Conservation (phyloP, 1,284 basidiomycete genomes). For the Coniophora puteana region DNA sequence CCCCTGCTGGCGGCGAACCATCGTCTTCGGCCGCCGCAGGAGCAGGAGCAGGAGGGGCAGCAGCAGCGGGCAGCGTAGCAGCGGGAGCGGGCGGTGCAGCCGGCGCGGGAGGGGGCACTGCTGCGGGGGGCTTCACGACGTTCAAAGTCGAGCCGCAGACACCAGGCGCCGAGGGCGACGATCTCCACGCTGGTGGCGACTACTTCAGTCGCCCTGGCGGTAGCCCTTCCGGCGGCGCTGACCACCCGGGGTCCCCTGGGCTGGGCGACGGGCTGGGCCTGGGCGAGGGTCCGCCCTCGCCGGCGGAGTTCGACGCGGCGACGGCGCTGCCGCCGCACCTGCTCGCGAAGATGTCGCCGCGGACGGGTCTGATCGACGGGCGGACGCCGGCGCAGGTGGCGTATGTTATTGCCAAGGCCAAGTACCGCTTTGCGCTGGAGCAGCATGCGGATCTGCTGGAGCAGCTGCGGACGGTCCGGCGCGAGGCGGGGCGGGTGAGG, state of each 20-base stretch:
- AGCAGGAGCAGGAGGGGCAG: too few species aligned
- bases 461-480: conserved; percentile 53
- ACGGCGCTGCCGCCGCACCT: conserved; percentile 53
- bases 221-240: conserved; percentile 13
- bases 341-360: conserved; percentile 41
- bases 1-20: conserved; percentile 7
- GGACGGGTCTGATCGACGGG: conserved; percentile 56
- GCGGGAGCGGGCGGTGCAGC: too few species aligned
- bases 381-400: conserved; percentile 58
- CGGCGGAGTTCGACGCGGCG: conserved; percentile 28
- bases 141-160: conserved; percentile 62
- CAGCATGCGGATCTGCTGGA: conserved; percentile 60
- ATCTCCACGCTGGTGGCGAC: conserved; percentile 18
- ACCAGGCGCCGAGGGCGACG: conserved; percentile 33
- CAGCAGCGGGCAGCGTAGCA: background rate
- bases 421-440: conserved; percentile 56
- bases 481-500: conserved; percentile 47
- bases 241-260: conserved; percentile 17
- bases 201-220: conserved; percentile 22
- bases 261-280: conserved; percentile 23
- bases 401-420: conserved; percentile 79
- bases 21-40: conserved; percentile 14
- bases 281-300: too few species aligned
- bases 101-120: too few species aligned
- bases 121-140: too few species aligned